Evolutionary conservation across 1,284 basidiomycete genomes (phyloP).

Genomic region (Sanghuangporus sanghuang): DNA sequence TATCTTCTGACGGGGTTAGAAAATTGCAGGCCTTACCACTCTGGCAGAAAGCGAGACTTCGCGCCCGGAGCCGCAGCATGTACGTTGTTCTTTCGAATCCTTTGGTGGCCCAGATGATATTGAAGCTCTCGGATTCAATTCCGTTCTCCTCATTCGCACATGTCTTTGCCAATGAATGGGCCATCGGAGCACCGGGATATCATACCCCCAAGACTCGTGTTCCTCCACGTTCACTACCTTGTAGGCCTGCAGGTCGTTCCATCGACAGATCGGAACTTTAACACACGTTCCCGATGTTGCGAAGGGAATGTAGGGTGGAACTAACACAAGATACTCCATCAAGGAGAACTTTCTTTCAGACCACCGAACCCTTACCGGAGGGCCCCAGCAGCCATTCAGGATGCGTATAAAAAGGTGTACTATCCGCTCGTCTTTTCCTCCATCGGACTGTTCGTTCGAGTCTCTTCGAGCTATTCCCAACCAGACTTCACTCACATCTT

Average conservation of each 20-base stretch:
- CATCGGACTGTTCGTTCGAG: conserved; percentile 27
- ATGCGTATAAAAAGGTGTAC: conserved; percentile 12
- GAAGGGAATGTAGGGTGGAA: conserved; percentile 5
- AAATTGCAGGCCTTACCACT: conserved; percentile 8
- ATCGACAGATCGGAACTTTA: conserved; percentile 18
- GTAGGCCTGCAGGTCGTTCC: conserved; percentile 15
- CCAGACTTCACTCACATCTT: conserved; percentile 20
- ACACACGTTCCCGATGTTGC: conserved; percentile 16
- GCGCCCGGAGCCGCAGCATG: conserved; percentile 10
- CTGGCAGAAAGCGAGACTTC: conserved; percentile 11
- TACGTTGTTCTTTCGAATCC: conserved; percentile 14
- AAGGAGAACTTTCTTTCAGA: conserved; percentile 6
- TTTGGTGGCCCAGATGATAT: conserved; percentile 3
- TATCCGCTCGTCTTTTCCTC: neutral
- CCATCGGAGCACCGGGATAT: conserved; percentile 16
- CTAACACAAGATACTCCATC: conserved; percentile 10
- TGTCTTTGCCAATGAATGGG: conserved; percentile 16
- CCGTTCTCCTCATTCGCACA: conserved; percentile 6
- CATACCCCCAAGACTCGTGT: conserved; percentile 13
- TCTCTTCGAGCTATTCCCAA: conserved; percentile 16
- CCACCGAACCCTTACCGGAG: neutral
- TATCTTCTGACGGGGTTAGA: conserved; percentile 9
- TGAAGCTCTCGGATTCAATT: conserved; percentile 12
- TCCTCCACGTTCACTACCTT: conserved; percentile 19
- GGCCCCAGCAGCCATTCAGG: neutral